Conservation (phyloP, 106 monocot species). For the Allium cepa region DNA sequence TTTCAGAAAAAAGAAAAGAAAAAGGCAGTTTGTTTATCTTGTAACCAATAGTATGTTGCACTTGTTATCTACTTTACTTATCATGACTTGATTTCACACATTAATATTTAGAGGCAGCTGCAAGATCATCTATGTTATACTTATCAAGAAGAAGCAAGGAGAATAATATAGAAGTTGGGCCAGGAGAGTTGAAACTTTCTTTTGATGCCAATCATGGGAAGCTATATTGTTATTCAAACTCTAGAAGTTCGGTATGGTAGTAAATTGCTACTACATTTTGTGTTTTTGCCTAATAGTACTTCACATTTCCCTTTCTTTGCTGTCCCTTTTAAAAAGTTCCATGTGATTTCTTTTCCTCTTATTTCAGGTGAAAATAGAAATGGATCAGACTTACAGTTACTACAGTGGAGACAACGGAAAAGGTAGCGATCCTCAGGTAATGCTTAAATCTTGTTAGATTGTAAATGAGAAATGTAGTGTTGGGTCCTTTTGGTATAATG, state of each 20-base stretch:
- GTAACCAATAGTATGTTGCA: not conserved
- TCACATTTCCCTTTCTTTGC: not conserved
- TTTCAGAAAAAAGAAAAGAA: slow-evolving; percentile 12
- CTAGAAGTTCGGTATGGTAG: slow-evolving; percentile 47
- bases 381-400: slow-evolving; percentile 67
- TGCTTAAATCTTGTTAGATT: not conserved
- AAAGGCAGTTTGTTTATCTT: slow-evolving; percentile 28
- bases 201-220: slow-evolving; percentile 43
- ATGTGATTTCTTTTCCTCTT: slow-evolving; percentile 3
- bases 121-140: slow-evolving; percentile 34
- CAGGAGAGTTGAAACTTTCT: slow-evolving; percentile 73
- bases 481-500: not conserved
- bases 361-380: slow-evolving; percentile 43
- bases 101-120: slow-evolving; percentile 15
- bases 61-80: not conserved
- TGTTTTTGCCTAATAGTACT: not conserved
- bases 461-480: not conserved
- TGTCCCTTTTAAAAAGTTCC: not conserved
- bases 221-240: slow-evolving; percentile 48
- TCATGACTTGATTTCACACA: no score
- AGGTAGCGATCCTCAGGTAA: slow-evolving; percentile 70
- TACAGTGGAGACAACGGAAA: slow-evolving; percentile 65
- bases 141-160: slow-evolving; percentile 18
- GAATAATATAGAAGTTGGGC: slow-evolving; percentile 39
- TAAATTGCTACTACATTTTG: not conserved